Conservation (phyloP, 305 asterid genomes). For the Fraxinus floribunda region DNA sequence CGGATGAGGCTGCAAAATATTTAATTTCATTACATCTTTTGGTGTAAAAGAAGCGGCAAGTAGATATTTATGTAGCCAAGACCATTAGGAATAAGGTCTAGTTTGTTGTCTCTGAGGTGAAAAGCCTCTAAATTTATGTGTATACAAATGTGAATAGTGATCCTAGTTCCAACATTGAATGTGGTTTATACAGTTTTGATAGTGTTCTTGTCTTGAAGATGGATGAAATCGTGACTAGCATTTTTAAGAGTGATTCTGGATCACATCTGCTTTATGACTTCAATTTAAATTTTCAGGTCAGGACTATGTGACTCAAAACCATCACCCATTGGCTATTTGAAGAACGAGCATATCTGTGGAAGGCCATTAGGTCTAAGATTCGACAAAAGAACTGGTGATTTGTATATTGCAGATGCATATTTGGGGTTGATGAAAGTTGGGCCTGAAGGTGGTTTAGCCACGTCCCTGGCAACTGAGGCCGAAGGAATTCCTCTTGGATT, state of each 20-base stretch:
- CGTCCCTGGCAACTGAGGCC: slow-evolving; percentile 61
- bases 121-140: background rate
- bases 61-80: too few relatives aligned
- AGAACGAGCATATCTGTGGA: slow-evolving; percentile 92
- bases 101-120: background rate
- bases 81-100: background rate
- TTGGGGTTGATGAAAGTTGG: slow-evolving; percentile 92
- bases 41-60: background rate
- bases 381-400: slow-evolving; percentile 66
- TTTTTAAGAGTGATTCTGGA: background rate
- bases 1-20: background rate
- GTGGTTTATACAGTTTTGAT: background rate
- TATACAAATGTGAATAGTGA: background rate
- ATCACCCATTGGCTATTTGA: slow-evolving; percentile 49
- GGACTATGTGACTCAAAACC: slow-evolving; percentile 68
- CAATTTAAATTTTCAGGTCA: slow-evolving; percentile 46
- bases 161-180: background rate
- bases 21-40: background rate
- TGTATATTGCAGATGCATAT: slow-evolving; percentile 94
- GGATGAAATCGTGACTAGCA: background rate
- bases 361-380: slow-evolving; percentile 92
- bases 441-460: slow-evolving; percentile 89
- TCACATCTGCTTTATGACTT: background rate
- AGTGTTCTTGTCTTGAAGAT: background rate
- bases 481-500: slow-evolving; percentile 81